These are phyloP conservation scores for Hericium erinaceus DNA, from an alignment of 768 basidiomycete genomes.

Conservation along the genomic window DNA sequence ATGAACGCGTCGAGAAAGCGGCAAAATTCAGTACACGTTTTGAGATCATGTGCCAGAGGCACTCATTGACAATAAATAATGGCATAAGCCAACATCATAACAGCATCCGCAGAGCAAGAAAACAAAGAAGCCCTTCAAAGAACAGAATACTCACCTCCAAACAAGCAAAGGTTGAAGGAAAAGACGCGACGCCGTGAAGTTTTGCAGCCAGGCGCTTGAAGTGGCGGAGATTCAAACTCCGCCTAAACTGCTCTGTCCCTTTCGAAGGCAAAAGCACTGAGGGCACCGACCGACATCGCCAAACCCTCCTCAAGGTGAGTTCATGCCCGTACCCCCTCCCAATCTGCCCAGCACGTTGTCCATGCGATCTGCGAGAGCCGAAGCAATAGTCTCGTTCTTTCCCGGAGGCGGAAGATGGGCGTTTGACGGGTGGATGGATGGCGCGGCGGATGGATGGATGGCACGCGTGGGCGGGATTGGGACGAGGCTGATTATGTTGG, in stretches of 20 bases:
- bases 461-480: background rate
- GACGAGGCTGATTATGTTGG: background rate
- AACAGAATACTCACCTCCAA: background rate
- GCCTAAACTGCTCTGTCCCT: conserved; percentile 5
- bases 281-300: conserved; percentile 11
- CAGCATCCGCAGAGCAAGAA: conserved; percentile 10
- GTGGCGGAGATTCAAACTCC: conserved; percentile 4
- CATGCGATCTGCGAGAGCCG: conserved; percentile 4
- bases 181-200: background rate
- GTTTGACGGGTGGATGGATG: conserved; percentile 42
- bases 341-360: conserved; percentile 15
- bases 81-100: conserved; percentile 42
- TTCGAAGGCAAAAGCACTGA: conserved; percentile 3
- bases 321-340: conserved; percentile 17
- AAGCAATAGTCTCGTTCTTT: background rate
- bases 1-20: background rate
- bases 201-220: background rate
- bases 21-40: conserved; percentile 34
- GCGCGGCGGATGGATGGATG: conserved; percentile 14
- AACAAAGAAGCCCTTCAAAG: background rate
- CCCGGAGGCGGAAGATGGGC: background rate
- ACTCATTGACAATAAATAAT: conserved; percentile 63
- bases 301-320: conserved; percentile 62
- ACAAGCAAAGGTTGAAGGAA: background rate
- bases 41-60: conserved; percentile 36